Conservation (phyloP, 129 eudicot species). For the Saposhnikovia divaricata region DNA sequence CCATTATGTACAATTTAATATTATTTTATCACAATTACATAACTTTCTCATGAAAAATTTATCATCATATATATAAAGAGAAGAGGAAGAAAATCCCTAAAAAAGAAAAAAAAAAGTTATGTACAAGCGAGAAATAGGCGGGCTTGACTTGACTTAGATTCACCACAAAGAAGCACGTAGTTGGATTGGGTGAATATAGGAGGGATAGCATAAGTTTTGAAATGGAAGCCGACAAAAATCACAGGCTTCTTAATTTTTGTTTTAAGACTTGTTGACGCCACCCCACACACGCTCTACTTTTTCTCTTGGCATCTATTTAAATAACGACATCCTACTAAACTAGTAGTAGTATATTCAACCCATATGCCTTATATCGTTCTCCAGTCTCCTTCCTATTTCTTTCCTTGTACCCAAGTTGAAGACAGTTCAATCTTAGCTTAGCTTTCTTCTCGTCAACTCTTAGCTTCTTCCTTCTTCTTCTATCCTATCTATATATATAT, state of each 20-base stretch:
- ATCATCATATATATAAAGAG: too few species aligned
- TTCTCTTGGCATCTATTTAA: not conserved
- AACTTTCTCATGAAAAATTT: too few species aligned
- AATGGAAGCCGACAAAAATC: not conserved
- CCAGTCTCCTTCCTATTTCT: constrained; percentile 5
- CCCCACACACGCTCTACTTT: not conserved
- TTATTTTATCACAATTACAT: too few species aligned
- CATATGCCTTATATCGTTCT: not conserved
- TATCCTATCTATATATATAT: not conserved
- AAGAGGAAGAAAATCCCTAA: too few species aligned
- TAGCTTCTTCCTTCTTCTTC: not conserved
- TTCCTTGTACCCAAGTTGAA: constrained; percentile 1
- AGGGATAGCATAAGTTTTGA: not conserved
- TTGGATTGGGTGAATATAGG: not conserved
- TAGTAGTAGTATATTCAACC: not conserved
- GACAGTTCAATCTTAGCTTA: constrained; percentile 10
- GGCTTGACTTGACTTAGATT: not conserved
- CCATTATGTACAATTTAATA: not conserved
- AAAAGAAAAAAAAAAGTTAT: not conserved
- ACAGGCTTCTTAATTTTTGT: not conserved
- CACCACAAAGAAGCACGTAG: not conserved
- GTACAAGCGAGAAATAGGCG: not conserved
- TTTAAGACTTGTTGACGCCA: not conserved
- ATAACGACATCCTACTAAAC: not conserved
- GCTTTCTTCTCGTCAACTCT: not conserved